Conservation (phyloP, 2,329 filamentous ascomycete species). For the Delphinella strobiligena region DNA sequence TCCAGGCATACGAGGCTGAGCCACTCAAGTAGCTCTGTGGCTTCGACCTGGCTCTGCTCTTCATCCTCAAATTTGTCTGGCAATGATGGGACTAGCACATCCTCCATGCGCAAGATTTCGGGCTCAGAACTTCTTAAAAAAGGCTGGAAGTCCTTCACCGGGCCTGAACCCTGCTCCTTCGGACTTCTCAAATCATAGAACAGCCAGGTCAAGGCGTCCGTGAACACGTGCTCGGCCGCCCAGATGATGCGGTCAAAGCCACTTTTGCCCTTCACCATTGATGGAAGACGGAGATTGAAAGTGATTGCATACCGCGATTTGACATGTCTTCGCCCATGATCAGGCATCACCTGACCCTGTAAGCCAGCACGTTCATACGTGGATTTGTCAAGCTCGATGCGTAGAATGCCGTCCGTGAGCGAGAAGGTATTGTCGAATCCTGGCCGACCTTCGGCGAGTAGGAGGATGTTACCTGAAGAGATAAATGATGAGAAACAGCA, state of each 20-base stretch:
- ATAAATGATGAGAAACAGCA: neutral
- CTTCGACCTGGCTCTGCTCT: constrained; percentile 45
- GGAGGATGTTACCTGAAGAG: constrained; percentile 56
- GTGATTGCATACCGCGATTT: constrained; percentile 70
- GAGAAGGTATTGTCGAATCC: constrained; percentile 62
- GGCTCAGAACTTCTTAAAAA: constrained; percentile 17
- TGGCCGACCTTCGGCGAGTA: constrained; percentile 69
- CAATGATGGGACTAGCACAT: constrained; percentile 20
- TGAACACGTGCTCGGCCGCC: constrained; percentile 68
- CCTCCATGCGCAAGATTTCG: constrained; percentile 13
- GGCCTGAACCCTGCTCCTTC: constrained; percentile 6
- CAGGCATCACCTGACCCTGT: constrained; percentile 53
- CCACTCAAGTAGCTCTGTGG: constrained; percentile 61
- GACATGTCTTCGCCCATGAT: constrained; percentile 47
- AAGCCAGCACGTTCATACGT: constrained; percentile 75
- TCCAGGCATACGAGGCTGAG: constrained; percentile 53
- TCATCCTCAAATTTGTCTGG: constrained; percentile 24
- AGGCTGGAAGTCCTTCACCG: constrained; percentile 21
- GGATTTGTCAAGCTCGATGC: constrained; percentile 67
- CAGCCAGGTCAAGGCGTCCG: constrained; percentile 59
- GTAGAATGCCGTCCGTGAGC: constrained; percentile 59
- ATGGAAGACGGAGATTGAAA: constrained; percentile 57
- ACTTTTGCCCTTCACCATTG: constrained; percentile 74
- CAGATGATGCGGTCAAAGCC: constrained; percentile 67
- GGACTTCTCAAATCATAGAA: constrained; percentile 49